Evolutionary conservation across 805 yeast species (phyloP), one percentile per base, ranked within the genome.

Genomic region (Pichia kluyveri): DNA sequence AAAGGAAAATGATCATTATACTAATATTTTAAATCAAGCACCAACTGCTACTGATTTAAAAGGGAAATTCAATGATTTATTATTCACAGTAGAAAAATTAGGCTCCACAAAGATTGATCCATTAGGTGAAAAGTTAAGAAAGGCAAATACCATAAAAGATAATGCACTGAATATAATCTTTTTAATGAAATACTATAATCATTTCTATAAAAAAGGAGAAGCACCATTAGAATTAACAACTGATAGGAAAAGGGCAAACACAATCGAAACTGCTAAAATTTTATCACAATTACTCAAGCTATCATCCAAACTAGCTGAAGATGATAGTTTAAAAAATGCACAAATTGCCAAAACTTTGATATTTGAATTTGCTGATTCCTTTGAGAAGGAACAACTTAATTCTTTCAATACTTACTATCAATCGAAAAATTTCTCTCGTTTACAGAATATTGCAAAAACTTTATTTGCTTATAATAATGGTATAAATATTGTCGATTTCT

Each of bases 401-500:
- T 76, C 77, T 48, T 91, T 91, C 56, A 84, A 82, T 56, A 70
- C 75, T 26, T 87, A 88, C n/a, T 86, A 85, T 55, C 77, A 79
- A 49, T 77, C 76, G 27, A 81, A 80, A 51, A 83, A 87, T 55
- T 76, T 79, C 55, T 69, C 71, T n/a, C 77, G 77, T 46, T 81
- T 93, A 83, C 80, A 77, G 57, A 88, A 82, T 48, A 76, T 82
- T 27, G 87, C 96, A 0, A 79, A 78, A 44, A 77, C 89, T 17
- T 70, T 90, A 44, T 76, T 80, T 46, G 86, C 81, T 51, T 91
- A 82, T 69, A 90, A 91, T 60, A 91, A 88, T 18, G 96, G 96
- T 12, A 73, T 77, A 11, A 81, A 83, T 50, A 91, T 90, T 9
- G 83, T 87, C 9, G 87, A 83, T 60, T 80, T 83, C 43, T 91